Evolutionary conservation across 1,139 yeast species (phyloP).

Genomic region (Saccharomyces hybrid): DNA sequence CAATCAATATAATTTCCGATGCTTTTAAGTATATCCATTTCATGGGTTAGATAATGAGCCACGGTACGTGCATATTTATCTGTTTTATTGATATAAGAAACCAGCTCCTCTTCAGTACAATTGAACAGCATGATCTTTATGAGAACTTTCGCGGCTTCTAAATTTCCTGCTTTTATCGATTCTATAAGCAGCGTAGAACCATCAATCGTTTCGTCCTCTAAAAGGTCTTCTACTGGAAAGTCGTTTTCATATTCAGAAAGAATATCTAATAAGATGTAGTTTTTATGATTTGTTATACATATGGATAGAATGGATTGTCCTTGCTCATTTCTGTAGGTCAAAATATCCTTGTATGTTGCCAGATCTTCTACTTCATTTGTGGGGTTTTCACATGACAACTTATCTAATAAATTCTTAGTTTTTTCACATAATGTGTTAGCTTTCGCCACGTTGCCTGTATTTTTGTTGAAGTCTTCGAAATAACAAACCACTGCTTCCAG

Average conservation of each 20-base stretch:
- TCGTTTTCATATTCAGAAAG: slow-evolving; percentile 42
- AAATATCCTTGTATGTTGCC: slow-evolving; percentile 5
- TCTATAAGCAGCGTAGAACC: slow-evolving; percentile 51
- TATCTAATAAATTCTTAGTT: slow-evolving; percentile 1
- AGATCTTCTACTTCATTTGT: slow-evolving; percentile 31
- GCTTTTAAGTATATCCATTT: slow-evolving; percentile 42
- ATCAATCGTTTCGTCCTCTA: slow-evolving; percentile 51
- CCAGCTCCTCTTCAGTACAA: slow-evolving; percentile 40
- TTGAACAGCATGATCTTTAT: slow-evolving; percentile 40
- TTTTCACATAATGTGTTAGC: slow-evolving; percentile 6
- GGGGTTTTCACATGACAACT: slow-evolving; percentile 20
- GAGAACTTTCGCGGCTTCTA: slow-evolving; percentile 41
- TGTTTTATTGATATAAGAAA: slow-evolving; percentile 41
- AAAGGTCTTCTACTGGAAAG: slow-evolving; percentile 57
- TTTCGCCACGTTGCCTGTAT: slow-evolving; percentile 5
- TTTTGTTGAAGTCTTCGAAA: slow-evolving; percentile 18
- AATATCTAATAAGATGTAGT: slow-evolving; percentile 37
- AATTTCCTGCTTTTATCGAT: slow-evolving; percentile 51
- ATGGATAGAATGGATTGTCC: slow-evolving; percentile 65
- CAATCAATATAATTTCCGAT: slow-evolving; percentile 61
- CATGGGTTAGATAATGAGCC: slow-evolving; percentile 70
- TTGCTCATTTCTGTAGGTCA: slow-evolving; percentile 43
- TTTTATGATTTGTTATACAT: slow-evolving; percentile 41
- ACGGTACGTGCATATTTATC: slow-evolving; percentile 49
- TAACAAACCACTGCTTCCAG: slow-evolving; percentile 75